Base-by-base conservation (phyloP, 306 rosid species). In the Fagus crenata region DNA sequence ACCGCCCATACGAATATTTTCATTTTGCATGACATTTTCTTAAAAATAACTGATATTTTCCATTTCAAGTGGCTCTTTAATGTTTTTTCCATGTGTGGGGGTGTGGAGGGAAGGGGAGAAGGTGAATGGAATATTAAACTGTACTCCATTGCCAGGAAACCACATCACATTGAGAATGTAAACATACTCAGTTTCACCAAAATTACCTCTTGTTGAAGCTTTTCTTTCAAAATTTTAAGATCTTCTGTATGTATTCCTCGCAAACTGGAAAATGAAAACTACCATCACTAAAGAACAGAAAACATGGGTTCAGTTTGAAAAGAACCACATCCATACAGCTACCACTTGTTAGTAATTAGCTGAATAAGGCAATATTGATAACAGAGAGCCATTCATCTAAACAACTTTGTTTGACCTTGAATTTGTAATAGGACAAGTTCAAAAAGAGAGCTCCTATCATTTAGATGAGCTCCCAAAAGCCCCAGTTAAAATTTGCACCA, bases 201-300 rank as follows among this genome's bases (percentile, higher is more conserved):
- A 65, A 72, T 64, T 80, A 92, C 99, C 99, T 96, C 99, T 80
- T 87, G 89, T 75, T 84, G 93, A 85, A 96, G 96, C 82, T 86
- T 92, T 69, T 81, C 98, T 83, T 86, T 92, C 88, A 96, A 83
- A 81, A 55, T 81, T 90, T 80, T 92, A 60, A 96, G 83, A 88
- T 89, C 92, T 81, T 91, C 98, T 12, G 71, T 2, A 12, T 73
- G 56, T 69, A 96, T 80, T 78, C 97, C 96, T 40, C 82, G 96
- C 84, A 96, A 85, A 89, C 99, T 96, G 89, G 54, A 51, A 74
- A 56, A 76, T 46, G 75, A 72, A 72, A 60, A 56, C n/a, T 28
- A 56, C 73, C 43, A 76, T 81, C 70, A 61, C n/a, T 72, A 42
- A 46, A 13, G 53, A 73, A 72, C 60, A 77, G 7, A 43, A 73